Evolutionary conservation across 768 basidiomycete genomes (phyloP).

Genomic region (Coprinopsis sp.): DNA sequence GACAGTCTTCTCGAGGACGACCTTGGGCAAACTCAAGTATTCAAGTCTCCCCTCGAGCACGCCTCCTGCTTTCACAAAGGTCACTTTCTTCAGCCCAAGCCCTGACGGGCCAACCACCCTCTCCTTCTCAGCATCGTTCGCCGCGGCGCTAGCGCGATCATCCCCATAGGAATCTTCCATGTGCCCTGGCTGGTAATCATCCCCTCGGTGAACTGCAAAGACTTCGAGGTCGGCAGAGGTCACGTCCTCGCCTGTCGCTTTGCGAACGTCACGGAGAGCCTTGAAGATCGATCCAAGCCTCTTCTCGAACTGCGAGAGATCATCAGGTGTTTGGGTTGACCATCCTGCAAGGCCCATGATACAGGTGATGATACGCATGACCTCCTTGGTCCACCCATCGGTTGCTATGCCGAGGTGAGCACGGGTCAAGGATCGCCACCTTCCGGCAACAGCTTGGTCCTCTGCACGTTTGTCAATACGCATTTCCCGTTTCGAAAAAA

Average conservation of each 20-base stretch:
- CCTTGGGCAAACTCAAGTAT: conserved; percentile 11
- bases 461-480: conserved; percentile 19
- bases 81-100: conserved; percentile 8
- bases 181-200: conserved; percentile 6
- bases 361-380: not conserved
- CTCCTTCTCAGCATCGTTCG: conserved; percentile 4
- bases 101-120: conserved; percentile 9
- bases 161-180: conserved; percentile 27
- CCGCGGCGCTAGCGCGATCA: conserved; percentile 3
- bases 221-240: conserved; percentile 22
- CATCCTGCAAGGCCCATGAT: conserved; percentile 2
- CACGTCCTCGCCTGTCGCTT: conserved; percentile 18
- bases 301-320: conserved; percentile 15
- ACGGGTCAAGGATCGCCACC: conserved; percentile 39
- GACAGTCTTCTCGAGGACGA: conserved; percentile 13
- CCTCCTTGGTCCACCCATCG: conserved; percentile 4
- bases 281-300: conserved; percentile 23
- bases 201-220: conserved; percentile 5
- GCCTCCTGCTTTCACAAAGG: conserved; percentile 3
- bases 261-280: conserved; percentile 21
- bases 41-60: not conserved
- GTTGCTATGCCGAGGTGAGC: conserved; percentile 14
- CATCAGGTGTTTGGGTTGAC: conserved; percentile 1
- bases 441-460: conserved; percentile 38
- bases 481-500: conserved; percentile 25